These are phyloP conservation scores for Alternaria sp. DNA, from an alignment of 2,329 filamentous ascomycete species.

Conservation along the genomic window DNA sequence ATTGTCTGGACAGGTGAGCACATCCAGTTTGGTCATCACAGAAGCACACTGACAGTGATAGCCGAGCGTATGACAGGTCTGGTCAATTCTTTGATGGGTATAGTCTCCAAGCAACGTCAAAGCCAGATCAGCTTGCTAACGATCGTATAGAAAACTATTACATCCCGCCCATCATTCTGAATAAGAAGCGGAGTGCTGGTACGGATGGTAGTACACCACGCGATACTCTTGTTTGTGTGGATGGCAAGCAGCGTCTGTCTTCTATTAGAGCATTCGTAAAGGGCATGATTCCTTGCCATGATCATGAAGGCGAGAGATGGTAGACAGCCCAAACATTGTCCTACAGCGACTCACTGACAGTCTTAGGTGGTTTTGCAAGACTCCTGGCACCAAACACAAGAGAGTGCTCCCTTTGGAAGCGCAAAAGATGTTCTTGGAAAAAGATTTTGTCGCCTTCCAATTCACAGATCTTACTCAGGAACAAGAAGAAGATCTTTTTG, in stretches of 20 bases:
- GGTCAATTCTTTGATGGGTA: constrained; percentile 49
- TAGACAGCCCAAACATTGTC: constrained; percentile 23
- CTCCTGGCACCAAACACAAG: constrained; percentile 16
- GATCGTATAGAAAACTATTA: constrained; percentile 49
- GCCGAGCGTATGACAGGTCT: constrained; percentile 48
- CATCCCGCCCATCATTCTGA: constrained; percentile 60
- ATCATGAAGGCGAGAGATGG: constrained; percentile 55
- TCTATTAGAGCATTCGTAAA: constrained; percentile 57
- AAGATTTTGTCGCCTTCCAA: constrained; percentile 56
- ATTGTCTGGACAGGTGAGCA: constrained; percentile 54
- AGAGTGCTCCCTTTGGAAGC: constrained; percentile 48
- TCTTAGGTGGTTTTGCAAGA: constrained; percentile 38
- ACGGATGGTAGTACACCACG: constrained; percentile 23
- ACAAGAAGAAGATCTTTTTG: constrained; percentile 60
- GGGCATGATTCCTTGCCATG: constrained; percentile 56
- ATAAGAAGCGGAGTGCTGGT: constrained; percentile 37
- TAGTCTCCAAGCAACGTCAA: neutral
- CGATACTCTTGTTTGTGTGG: constrained; percentile 25
- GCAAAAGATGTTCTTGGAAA: constrained; percentile 51
- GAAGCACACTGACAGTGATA: constrained; percentile 13
- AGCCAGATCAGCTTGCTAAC: neutral
- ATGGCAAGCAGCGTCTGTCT: constrained; percentile 59
- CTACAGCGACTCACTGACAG: constrained; percentile 12
- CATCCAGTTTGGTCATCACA: neutral
- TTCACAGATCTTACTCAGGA: constrained; percentile 51